These are phyloP conservation scores for Hypoxylon sp. DNA, from an alignment of 2,329 filamentous ascomycete genomes.

Conservation along the genomic window DNA sequence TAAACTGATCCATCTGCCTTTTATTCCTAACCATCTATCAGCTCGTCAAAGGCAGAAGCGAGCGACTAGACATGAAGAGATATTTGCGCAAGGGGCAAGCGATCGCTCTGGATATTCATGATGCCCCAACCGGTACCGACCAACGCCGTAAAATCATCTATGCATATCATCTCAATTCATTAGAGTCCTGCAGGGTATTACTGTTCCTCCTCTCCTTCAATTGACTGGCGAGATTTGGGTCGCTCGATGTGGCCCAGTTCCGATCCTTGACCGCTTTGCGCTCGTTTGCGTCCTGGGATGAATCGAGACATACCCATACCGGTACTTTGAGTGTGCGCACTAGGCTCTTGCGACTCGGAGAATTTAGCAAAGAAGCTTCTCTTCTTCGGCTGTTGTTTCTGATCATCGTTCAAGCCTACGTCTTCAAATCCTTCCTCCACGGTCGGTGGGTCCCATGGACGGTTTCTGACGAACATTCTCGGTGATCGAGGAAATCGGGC, in stretches of 20 bases:
- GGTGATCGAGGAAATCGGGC: constrained; percentile 74
- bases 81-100: constrained; percentile 44
- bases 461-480: constrained; percentile 72
- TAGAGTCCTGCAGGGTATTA: constrained; percentile 39
- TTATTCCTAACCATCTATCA: constrained; percentile 37
- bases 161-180: constrained; percentile 31
- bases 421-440: constrained; percentile 90
- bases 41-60: constrained; percentile 38
- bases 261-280: constrained; percentile 55
- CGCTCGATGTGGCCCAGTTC: constrained; percentile 54
- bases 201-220: constrained; percentile 50
- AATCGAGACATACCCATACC: constrained; percentile 53
- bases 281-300: constrained; percentile 55
- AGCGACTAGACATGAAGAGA: constrained; percentile 41
- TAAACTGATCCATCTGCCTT: constrained; percentile 27
- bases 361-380: constrained; percentile 86
- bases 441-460: constrained; percentile 72
- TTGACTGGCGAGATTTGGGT: constrained; percentile 52
- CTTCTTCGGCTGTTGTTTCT: constrained; percentile 76
- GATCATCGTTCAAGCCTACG: constrained; percentile 86
- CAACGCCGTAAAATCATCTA: constrained; percentile 48
- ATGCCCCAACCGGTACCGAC: constrained; percentile 45
- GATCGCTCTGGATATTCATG: constrained; percentile 49
- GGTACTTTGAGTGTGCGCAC: constrained; percentile 44
- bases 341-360: constrained; percentile 67